Evolutionary conservation across 352 stramenopile genomes (phyloP).

Genomic region (Phytophthora macrochlamydospora): DNA sequence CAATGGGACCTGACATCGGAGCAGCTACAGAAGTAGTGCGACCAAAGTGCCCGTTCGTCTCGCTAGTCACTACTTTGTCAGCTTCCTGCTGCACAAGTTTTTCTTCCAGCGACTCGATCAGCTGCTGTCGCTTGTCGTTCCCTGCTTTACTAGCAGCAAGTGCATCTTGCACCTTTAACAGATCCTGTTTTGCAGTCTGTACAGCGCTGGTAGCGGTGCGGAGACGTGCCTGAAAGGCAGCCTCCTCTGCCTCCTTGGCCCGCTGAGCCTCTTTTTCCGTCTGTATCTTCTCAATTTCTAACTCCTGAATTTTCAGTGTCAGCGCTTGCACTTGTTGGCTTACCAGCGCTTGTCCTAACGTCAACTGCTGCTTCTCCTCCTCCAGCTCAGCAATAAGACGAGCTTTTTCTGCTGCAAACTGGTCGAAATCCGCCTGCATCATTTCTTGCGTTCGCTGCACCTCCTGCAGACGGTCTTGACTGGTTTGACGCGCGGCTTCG

Average conservation of each 20-base stretch:
- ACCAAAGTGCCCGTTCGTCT: neutral
- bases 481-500: constrained; percentile 13
- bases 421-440: constrained; percentile 45
- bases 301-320: constrained; percentile 25
- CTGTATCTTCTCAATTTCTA: constrained; percentile 28
- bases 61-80: neutral
- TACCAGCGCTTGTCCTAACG: constrained; percentile 15
- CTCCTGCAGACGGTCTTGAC: constrained; percentile 33
- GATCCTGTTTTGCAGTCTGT: constrained; percentile 26
- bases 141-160: constrained; percentile 31
- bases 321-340: constrained; percentile 21
- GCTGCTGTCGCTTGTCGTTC: constrained; percentile 26
- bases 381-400: constrained; percentile 29
- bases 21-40: neutral
- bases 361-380: constrained; percentile 16
- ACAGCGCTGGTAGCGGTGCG: constrained; percentile 13
- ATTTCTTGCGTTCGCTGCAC: constrained; percentile 29
- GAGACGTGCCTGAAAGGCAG: constrained; percentile 28
- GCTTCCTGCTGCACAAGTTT: constrained; percentile 21
- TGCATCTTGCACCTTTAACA: constrained; percentile 22
- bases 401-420: constrained; percentile 34
- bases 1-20: constrained; percentile 1
- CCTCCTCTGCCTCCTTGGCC: constrained; percentile 25
- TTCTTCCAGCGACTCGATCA: constrained; percentile 31
- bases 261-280: constrained; percentile 19